Base-by-base conservation (phyloP, 2,329 filamentous ascomycete species). In the Penicillium sp. region DNA sequence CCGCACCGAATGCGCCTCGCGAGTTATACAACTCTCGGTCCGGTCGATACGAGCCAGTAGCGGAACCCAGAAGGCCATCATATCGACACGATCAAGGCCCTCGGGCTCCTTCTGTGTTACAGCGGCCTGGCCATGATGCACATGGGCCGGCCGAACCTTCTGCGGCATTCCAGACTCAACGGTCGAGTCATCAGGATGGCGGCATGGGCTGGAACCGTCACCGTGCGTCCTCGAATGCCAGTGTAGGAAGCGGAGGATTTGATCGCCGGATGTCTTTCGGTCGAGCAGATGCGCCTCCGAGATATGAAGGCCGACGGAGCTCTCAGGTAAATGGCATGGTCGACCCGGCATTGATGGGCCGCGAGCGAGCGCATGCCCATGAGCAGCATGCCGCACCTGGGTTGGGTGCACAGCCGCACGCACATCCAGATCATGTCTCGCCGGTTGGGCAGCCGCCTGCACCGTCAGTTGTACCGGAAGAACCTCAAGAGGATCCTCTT, bases 1-100 rank as follows among this genome's bases (percentile, higher is more conserved):
- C 83, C 4, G 75, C 77, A 28, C 64, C 74, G 0, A 75, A 79
- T 46, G 75, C 78, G 9, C 83, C 81, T 51, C 78, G 87, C 46
- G 90, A 97, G 66, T 75, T 97, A 0, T 97, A 84, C 72, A 96
- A 97, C 65, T 95, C 91, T n/a, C 86, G 94, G 45, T 95, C 89
- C 44, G 91, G 91, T 14, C 85, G 89, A 41, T 95, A 95, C 58
- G 91, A 97, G 64, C 89, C 90, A 13, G 91, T 90, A 3, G 75
- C 79, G 42, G 89, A 95, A 45, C 75, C 72, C 52, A 84, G 89
- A 29, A 82, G 88, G 54, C 81, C 80, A 14, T 82, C 85, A 24
- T 73, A 80, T 54, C 81, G 86, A 42, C 79, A 82, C 45, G 87
- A 93, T 43, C 70, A 75, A 44, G 77, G 80, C 50, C 77, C 80